phyloP scores from a whole-genome alignment of 1,139 yeast genomes.

The Hansenula lynferdii region DNA sequence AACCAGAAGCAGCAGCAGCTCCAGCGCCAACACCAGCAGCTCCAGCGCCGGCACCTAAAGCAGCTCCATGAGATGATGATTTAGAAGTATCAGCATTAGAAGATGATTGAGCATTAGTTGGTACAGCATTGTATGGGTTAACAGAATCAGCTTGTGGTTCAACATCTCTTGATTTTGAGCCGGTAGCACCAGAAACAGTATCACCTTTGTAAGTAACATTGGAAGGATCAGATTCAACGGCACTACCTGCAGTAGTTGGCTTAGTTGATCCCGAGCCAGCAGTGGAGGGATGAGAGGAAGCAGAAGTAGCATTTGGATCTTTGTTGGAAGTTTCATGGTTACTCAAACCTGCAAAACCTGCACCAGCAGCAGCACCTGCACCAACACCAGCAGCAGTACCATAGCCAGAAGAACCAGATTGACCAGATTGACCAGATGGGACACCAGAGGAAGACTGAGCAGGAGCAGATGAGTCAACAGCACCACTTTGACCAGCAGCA shows the following conservation, averaged over 20 bases:
- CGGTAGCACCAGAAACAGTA: background rate
- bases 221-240: too few species aligned
- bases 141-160: constrained; percentile 1
- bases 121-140: constrained; percentile 1
- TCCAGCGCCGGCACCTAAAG: background rate
- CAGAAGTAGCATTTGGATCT: background rate
- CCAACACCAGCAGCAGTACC: constrained; percentile 1
- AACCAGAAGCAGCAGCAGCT: background rate
- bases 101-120: background rate
- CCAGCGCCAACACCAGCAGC: background rate
- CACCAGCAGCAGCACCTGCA: constrained; percentile 1
- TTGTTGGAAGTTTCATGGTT: background rate
- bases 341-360: background rate
- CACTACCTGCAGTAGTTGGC: background rate
- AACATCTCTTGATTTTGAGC: background rate
- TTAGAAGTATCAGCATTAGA: background rate
- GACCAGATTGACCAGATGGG: too few species aligned
- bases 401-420: too few species aligned
- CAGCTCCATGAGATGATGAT: background rate
- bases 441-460: too few species aligned
- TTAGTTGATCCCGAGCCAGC: background rate
- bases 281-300: constrained; percentile 18
- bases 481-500: background rate
- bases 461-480: background rate
- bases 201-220: too few species aligned